Evolutionary conservation across 1,284 basidiomycete species (phyloP).

Genomic region (Pulchroboletus neoregius): DNA sequence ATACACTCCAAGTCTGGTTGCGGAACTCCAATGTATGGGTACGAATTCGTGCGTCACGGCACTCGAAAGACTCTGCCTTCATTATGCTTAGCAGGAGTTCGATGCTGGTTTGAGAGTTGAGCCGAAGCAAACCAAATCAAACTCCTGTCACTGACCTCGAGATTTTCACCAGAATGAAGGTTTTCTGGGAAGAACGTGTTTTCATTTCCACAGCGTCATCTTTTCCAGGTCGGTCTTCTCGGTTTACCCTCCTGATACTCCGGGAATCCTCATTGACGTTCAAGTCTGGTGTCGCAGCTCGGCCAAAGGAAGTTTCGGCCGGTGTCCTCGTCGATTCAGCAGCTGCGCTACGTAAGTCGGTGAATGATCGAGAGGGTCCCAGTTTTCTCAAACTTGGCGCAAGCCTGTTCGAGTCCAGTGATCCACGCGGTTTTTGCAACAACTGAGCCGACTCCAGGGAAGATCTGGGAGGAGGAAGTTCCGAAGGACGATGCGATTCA

Average conservation of each 20-base stretch:
- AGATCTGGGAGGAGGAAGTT: constrained; percentile 26
- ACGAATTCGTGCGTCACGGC: constrained; percentile 67
- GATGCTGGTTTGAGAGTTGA: constrained; percentile 42
- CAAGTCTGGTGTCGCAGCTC: constrained; percentile 18
- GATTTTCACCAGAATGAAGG: constrained; percentile 80
- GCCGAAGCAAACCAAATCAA: constrained; percentile 5
- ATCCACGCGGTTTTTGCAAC: constrained; percentile 33
- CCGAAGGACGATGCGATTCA: constrained; percentile 17
- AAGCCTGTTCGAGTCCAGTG: constrained; percentile 27
- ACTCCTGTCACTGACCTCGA: constrained; percentile 51
- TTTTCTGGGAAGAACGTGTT: constrained; percentile 73
- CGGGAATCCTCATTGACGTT: constrained; percentile 26
- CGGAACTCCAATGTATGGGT: constrained; percentile 76
- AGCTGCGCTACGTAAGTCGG: constrained; percentile 54
- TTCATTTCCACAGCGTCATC: constrained; percentile 73
- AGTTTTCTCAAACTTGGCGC: constrained; percentile 45
- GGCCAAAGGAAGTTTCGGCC: constrained; percentile 21
- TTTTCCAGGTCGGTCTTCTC: constrained; percentile 29
- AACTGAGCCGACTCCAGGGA: constrained; percentile 46
- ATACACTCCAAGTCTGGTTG: constrained; percentile 84
- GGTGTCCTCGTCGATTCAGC: constrained; percentile 34
- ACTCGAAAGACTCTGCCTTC: constrained; percentile 70
- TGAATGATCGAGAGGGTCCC: constrained; percentile 64
- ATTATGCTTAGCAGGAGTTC: constrained; percentile 65
- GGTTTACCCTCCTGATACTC: constrained; percentile 20